Evolutionary conservation across 352 stramenopile genomes (phyloP), one percentile per base, ranked within the genome.

Genomic region (Globisporangium splendens): DNA sequence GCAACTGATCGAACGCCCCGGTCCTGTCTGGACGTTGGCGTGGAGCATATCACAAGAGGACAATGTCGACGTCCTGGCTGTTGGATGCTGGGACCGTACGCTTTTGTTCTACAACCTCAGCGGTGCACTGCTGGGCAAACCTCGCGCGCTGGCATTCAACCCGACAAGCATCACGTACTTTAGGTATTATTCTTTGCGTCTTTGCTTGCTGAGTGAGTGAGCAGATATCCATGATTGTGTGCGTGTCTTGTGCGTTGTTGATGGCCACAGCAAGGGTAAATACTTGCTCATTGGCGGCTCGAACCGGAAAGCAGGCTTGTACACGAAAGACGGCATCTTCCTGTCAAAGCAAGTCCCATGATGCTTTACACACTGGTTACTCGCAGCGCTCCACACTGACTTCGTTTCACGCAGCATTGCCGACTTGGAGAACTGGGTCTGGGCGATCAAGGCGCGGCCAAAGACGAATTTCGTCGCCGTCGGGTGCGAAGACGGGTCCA

Each of bases 11-110:
- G 89, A 96, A 47, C 76, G 93, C 8, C 69, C 79, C 0, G 86
- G 73, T 1, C 91, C 91, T 0, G 83, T 97, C 18, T 98, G 91
- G 91, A 83, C 80, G 39, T 56, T 98, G 22, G 73, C 70, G 15
- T 98, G 89, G 89, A 94, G 78, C 62, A 82, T 90, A 21, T 60
- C 86, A 11, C 69, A 75, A 0, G 86, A 96, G 33, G 86, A 96
- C 35, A 85, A 87, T 42, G 72, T 87, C 7, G 86, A 97, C 57
- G 66, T 93, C 15, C 72, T 98, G 2, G 91, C 91, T 0, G 84
- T 98, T 8, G 95, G 95, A 10, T 97, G 88, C 65, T 98, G 95
- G 95, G 93, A 98, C 54, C 80, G 93, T 56, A 96, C 90, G 24
- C 71, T 98, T 28, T 90, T 80, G 46, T 98, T 98, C 66, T 98